phyloP scores from a whole-genome alignment of 2,329 filamentous ascomycete genomes.

The Hansfordia pulvinata region DNA sequence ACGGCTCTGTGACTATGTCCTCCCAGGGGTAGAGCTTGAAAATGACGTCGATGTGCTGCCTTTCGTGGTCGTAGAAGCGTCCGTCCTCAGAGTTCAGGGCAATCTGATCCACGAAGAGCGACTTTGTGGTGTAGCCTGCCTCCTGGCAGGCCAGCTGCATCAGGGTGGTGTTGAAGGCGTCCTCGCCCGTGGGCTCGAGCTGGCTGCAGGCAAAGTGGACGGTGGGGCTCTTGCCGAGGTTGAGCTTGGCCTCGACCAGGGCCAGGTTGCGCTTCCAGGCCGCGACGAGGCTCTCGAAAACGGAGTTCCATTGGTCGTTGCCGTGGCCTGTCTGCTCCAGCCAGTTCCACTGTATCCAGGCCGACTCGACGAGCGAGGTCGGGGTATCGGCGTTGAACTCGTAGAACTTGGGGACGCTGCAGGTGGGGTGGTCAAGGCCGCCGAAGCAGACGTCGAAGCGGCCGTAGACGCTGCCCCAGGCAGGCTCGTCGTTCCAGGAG shows the following conservation, averaged over 20 bases:
- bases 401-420: slow-evolving; percentile 3
- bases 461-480: slow-evolving; percentile 5
- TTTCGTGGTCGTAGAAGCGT: slow-evolving; percentile 4
- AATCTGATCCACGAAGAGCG: slow-evolving; percentile 1
- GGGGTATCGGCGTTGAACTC: slow-evolving; percentile 6
- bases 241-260: not conserved
- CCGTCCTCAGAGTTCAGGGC: slow-evolving; percentile 1
- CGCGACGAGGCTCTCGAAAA: slow-evolving; percentile 2
- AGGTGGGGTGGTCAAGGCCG: slow-evolving; percentile 3
- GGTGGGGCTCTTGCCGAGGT: not conserved
- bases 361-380: slow-evolving; percentile 3
- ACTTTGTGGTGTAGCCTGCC: not conserved
- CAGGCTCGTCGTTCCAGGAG: slow-evolving; percentile 4
- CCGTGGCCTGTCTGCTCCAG: slow-evolving; percentile 4
- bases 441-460: slow-evolving; percentile 5
- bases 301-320: slow-evolving; percentile 3
- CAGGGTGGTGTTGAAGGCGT: no score
- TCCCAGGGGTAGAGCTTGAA: slow-evolving; percentile 6
- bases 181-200: slow-evolving; percentile 1
- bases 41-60: slow-evolving; percentile 3
- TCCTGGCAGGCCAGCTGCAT: no score
- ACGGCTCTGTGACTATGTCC: slow-evolving; percentile 1
- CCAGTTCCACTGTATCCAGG: slow-evolving; percentile 3
- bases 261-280: slow-evolving; percentile 4
- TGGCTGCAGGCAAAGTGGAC: slow-evolving; percentile 1